Conservation (phyloP, 2,329 filamentous ascomycete species). For the Tolypocladium amazonense region DNA sequence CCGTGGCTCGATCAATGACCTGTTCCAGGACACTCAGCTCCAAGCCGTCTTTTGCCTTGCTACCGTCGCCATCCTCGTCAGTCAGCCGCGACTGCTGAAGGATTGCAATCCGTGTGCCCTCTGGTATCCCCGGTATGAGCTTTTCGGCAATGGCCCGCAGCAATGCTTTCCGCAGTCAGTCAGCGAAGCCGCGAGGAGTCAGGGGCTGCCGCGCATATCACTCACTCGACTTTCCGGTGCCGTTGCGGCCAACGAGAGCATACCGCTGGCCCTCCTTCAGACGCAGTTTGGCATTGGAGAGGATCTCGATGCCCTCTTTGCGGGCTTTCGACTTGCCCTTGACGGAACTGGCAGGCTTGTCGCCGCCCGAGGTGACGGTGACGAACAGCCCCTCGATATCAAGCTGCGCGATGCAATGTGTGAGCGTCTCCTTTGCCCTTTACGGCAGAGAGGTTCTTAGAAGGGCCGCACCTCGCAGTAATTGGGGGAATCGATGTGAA, state of each 20-base stretch:
- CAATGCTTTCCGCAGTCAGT: constrained; percentile 39
- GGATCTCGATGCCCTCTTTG: constrained; percentile 49
- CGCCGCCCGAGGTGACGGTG: constrained; percentile 41
- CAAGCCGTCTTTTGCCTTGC: constrained; percentile 1
- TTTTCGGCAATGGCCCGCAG: constrained; percentile 68
- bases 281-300: constrained; percentile 58
- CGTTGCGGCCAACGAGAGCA: constrained; percentile 70
- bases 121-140: constrained; percentile 65
- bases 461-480: constrained; percentile 40
- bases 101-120: constrained; percentile 53
- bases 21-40: constrained; percentile 48
- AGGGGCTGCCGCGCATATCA: constrained; percentile 21
- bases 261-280: constrained; percentile 66
- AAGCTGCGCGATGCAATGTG: constrained; percentile 30
- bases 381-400: constrained; percentile 67
- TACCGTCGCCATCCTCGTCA: constrained; percentile 19
- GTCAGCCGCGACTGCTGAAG: constrained; percentile 52
- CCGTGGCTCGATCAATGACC: constrained; percentile 51
- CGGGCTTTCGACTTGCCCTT: constrained; percentile 40
- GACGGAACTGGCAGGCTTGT: constrained; percentile 22
- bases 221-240: constrained; percentile 76
- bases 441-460: not conserved
- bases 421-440: not conserved
- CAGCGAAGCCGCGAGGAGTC: not conserved
- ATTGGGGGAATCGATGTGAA: constrained; percentile 46